A percentile compares a stretch with the other conserved stretches of the same genome.
Evolutionary conservation across 768 basidiomycete genomes (phyloP).

Genomic region (Butyriboletus loyo): DNA sequence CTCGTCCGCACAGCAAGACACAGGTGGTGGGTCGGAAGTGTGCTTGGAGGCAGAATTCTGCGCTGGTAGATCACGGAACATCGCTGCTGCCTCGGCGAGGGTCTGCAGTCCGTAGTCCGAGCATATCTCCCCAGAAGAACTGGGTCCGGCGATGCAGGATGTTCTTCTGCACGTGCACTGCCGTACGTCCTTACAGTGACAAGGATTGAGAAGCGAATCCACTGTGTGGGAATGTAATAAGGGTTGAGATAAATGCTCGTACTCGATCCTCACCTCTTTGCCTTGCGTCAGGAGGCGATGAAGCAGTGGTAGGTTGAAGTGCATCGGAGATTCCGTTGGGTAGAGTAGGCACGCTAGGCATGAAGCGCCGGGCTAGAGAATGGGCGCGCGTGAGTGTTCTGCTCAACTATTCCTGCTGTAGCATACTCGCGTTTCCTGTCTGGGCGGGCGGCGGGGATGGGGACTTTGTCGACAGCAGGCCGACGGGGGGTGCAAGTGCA

Average conservation of each 20-base stretch:
- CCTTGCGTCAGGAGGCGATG: constrained; percentile 40
- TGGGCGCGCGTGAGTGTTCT: constrained; percentile 16
- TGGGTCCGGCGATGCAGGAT: constrained; percentile 1
- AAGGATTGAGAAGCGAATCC: constrained; percentile 61
- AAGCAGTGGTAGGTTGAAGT: constrained; percentile 26
- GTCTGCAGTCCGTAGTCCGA: constrained; percentile 28
- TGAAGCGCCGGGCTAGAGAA: constrained; percentile 59
- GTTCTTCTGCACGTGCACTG: constrained; percentile 47
- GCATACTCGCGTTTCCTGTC: constrained; percentile 32
- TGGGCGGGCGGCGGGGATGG: constrained; percentile 31
- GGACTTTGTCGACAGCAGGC: constrained; percentile 26
- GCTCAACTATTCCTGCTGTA: neutral
- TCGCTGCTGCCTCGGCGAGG: constrained; percentile 37
- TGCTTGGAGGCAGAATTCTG: constrained; percentile 3
- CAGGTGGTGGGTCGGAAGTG: constrained; percentile 5
- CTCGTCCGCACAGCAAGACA: constrained; percentile 22
- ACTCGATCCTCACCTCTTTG: constrained; percentile 43
- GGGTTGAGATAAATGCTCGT: neutral
- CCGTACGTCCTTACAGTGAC: constrained; percentile 54
- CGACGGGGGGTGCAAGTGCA: constrained; percentile 61
- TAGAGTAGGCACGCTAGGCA: constrained; percentile 66
- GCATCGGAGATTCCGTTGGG: constrained; percentile 73
- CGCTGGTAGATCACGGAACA: constrained; percentile 15
- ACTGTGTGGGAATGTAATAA: constrained; percentile 37
- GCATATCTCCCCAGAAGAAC: neutral